A percentile compares a stretch with the other conserved stretches of the same genome.
These are phyloP conservation scores for Phytophthora rubi DNA, from an alignment of 352 stramenopile genomes.

Conservation along the genomic window DNA sequence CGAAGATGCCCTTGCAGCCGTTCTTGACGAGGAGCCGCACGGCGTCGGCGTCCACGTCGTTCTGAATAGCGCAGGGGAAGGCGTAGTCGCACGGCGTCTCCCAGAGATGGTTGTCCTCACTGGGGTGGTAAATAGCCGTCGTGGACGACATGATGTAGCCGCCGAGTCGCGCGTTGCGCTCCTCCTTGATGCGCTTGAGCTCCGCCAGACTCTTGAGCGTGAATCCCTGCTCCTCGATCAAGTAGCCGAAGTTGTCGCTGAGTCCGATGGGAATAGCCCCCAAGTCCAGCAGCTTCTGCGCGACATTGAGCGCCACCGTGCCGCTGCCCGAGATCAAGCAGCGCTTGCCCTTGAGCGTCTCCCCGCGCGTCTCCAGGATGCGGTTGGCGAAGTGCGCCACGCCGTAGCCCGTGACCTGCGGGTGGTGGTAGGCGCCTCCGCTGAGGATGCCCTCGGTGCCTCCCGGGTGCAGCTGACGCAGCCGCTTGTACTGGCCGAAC, in stretches of 20 bases:
- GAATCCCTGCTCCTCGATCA: conserved; percentile 95
- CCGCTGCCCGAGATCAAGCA: conserved; percentile 96
- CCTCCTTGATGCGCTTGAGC: conserved; percentile 84
- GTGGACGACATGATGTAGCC: conserved; percentile 92
- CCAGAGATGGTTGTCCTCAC: conserved; percentile 85
- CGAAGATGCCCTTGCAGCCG: conserved; percentile 89
- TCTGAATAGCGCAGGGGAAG: conserved; percentile 96
- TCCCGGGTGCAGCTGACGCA: conserved; percentile 84
- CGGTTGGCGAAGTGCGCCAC: conserved; percentile 96
- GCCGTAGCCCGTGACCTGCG: conserved; percentile 93
- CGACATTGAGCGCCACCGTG: conserved; percentile 94
- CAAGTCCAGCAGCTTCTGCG: conserved; percentile 95
- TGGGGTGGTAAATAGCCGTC: conserved; percentile 86
- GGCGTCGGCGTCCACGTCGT: conserved; percentile 88
- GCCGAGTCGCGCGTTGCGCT: conserved; percentile 80
- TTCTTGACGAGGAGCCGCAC: conserved; percentile 86
- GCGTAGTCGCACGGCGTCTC: conserved; percentile 94
- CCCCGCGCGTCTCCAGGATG: conserved; percentile 91
- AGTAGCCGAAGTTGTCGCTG: conserved; percentile 95
- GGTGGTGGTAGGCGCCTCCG: conserved; percentile 89
- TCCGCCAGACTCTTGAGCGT: conserved; percentile 70
- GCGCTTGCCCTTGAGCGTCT: conserved; percentile 96
- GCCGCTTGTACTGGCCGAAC: conserved; percentile 98
- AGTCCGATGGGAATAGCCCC: conserved; percentile 97
- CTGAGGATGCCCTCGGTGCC: conserved; percentile 90